Conservation (phyloP, 257 asterid species). For the Forsythia suspensa region DNA sequence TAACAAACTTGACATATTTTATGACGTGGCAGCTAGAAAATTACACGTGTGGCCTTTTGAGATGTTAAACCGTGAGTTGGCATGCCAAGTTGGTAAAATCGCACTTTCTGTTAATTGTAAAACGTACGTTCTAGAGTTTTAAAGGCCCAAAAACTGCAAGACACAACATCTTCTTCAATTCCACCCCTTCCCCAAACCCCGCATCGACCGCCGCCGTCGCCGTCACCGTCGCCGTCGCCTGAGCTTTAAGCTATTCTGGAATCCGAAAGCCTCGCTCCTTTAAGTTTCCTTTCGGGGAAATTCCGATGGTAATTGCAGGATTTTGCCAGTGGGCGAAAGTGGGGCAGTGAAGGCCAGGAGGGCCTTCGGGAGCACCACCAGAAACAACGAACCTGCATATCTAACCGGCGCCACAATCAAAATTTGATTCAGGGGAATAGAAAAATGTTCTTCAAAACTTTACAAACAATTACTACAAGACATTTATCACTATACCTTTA, state of each 20-base stretch:
- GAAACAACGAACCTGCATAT: not conserved
- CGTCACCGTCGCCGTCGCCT: not conserved
- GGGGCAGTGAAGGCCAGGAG: not conserved
- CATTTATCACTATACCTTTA: not conserved
- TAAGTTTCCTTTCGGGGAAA: not conserved
- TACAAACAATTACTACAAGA: not conserved
- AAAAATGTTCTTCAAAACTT: not conserved
- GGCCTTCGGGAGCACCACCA: not conserved
- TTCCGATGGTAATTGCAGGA: not conserved
- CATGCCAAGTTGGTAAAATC: no score
- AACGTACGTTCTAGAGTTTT: no score
- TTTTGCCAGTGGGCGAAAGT: not conserved
- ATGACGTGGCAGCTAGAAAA: no score
- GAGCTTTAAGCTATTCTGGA: not conserved
- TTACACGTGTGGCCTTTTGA: no score
- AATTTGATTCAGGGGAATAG: not conserved
- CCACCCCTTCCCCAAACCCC: no score
- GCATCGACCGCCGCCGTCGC: no score
- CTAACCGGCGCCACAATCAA: not conserved
- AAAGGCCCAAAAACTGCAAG: no score
- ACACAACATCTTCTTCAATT: no score
- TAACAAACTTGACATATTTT: no score
- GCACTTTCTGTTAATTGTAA: no score
- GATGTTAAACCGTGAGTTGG: no score
- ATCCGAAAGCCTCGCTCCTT: not conserved